Conservation (phyloP, 1,284 basidiomycete genomes). For the Apiotrichum brassicae region DNA sequence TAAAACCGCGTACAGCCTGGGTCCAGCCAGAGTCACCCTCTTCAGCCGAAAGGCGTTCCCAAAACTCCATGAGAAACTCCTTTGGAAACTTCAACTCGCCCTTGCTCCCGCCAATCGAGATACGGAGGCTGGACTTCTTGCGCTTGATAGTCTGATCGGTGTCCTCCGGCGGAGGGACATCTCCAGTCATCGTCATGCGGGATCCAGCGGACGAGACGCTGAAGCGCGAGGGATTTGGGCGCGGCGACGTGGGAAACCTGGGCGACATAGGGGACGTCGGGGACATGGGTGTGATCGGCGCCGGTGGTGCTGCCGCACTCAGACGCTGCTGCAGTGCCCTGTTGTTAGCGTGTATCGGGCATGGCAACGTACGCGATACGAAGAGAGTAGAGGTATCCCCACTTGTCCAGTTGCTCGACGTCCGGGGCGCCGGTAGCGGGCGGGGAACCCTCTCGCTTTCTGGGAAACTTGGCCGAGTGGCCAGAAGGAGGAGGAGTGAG, state of each 20-base stretch:
- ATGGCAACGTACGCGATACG: slow-evolving; percentile 44
- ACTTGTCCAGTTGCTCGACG: slow-evolving; percentile 35
- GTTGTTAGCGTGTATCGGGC: too few species aligned
- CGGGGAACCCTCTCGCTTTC: background rate
- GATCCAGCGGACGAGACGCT: slow-evolving; percentile 1
- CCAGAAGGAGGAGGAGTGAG: background rate
- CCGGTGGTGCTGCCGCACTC: background rate
- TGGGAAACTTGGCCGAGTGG: background rate
- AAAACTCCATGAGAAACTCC: slow-evolving; percentile 43
- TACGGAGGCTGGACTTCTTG: slow-evolving; percentile 23
- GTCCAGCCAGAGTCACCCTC: slow-evolving; percentile 38
- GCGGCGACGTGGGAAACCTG: background rate
- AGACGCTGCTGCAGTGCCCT: slow-evolving; percentile 17
- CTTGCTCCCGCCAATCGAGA: slow-evolving; percentile 21
- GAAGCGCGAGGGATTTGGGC: background rate
- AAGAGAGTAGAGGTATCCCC: slow-evolving; percentile 40
- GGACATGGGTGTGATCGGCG: background rate
- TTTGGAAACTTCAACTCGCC: slow-evolving; percentile 38
- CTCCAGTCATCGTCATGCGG: background rate
- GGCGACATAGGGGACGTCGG: background rate
- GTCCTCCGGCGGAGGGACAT: background rate
- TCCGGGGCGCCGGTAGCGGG: background rate
- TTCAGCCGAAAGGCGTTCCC: slow-evolving; percentile 34
- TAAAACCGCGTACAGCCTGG: slow-evolving; percentile 26
- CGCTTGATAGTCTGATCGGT: slow-evolving; percentile 1